Base-by-base conservation (phyloP, 306 rosid species). In the Acmispon strigosus region DNA sequence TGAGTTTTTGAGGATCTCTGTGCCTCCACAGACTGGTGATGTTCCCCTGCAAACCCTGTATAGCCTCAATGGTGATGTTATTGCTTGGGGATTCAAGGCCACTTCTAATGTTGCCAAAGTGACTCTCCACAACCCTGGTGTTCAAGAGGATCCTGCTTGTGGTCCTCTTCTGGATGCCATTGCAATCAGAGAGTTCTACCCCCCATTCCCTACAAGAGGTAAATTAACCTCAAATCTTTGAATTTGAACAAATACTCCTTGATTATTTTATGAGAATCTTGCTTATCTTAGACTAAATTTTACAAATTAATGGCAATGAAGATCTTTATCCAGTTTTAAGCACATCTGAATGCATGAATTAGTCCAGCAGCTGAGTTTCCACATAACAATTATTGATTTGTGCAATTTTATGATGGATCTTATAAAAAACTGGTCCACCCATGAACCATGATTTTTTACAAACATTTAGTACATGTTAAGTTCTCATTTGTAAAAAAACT, bases 111-210 rank as follows among this genome's bases (percentile, higher is more conserved):
- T 45, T 10, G 96, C 59, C 24, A 87, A 57, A 41, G 92, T 93
- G 22, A 87, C 88, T 4, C 90, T 93, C 78, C 96, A 87, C 80
- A 93, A 93, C 74, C 96, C 96, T 74, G 97, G 97, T 57, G 87
- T 87, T 73, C 98, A 93, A 73, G 98, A 93, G 67, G 89, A 93
- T 69, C 90, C 97, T 45, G 51, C 97, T 57, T 90, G 98, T 61
- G 97, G 99, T 34, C 99, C 97, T 2, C 96, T 94, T 51, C 76
- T 94, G 70, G 99, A 94, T 78, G 97, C 96, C 6, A 84, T 94
- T 79, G 99, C 96, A 48, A 87, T 91, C 72, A 89, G 95, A 82
- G 90, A 91, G 80, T 86, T 91, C 56, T 65, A 65, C 42, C 97
- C 88, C 41, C 89, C 84, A 60, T 36, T 11, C 10, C 96, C 92